Percentiles rank a stretch among this genome's conserved stretches.
These are phyloP conservation scores for Dictyostelium discoideum DNA, from an alignment of 78 protist genomes.

Conservation along the genomic window DNA sequence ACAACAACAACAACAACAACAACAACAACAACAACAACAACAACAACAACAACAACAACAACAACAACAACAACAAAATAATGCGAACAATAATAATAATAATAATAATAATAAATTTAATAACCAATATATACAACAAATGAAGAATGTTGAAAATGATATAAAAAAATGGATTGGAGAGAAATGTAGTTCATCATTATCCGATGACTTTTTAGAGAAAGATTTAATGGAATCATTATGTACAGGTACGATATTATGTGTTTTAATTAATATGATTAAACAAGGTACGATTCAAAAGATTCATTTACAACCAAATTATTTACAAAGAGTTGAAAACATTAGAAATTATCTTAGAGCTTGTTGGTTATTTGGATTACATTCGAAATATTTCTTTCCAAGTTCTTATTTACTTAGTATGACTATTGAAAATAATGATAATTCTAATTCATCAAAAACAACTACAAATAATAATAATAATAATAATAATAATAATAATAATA, in stretches of 20 bases:
- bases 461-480: neutral
- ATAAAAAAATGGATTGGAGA: conserved; percentile 64
- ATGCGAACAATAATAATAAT: neutral
- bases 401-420: conserved; percentile 12
- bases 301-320: conserved; percentile 58
- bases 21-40: conserved; percentile 32
- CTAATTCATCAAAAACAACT: neutral
- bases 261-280: conserved; percentile 58
- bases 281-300: conserved; percentile 57
- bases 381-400: conserved; percentile 32
- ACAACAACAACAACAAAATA: conserved; percentile 31
- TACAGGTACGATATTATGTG: conserved; percentile 55
- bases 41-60: conserved; percentile 4
- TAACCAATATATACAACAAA: neutral
- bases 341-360: conserved; percentile 66
- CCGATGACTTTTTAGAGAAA: conserved; percentile 53
- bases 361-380: conserved; percentile 60
- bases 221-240: conserved; percentile 49
- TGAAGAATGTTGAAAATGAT: conserved; percentile 17
- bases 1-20: conserved; percentile 11
- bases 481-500: neutral
- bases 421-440: neutral
- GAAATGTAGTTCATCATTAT: conserved; percentile 41
- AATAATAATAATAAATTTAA: neutral
- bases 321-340: conserved; percentile 64